These are phyloP conservation scores for Gloeopeniophorella convolvens DNA, from an alignment of 768 basidiomycete species.

Conservation along the genomic window DNA sequence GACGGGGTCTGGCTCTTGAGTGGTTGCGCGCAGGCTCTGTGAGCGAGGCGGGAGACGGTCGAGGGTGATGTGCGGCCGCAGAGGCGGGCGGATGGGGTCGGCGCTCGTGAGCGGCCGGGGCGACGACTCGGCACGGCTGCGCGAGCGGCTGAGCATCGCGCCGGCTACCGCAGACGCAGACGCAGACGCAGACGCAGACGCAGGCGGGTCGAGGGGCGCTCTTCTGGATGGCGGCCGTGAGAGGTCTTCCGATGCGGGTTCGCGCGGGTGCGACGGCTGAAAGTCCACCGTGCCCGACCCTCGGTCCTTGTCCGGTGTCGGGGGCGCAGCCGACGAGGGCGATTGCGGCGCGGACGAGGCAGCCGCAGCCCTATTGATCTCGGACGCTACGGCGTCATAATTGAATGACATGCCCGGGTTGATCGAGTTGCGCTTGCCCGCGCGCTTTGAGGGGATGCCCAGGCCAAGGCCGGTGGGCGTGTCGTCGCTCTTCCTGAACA, in stretches of 20 bases:
- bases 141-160: constrained; percentile 1
- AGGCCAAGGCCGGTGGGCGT: constrained; percentile 21
- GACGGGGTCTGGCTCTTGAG: not conserved
- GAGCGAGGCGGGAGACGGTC: constrained; percentile 20
- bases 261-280: not conserved
- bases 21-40: constrained; percentile 11
- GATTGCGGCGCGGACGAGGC: constrained; percentile 11
- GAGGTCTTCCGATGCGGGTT: not conserved
- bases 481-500: constrained; percentile 28
- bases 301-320: not conserved
- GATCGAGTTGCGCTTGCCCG: constrained; percentile 47
- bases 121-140: constrained; percentile 5
- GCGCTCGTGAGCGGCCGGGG: constrained; percentile 6
- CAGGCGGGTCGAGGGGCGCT: not conserved
- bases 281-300: not conserved
- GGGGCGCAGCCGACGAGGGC: not conserved
- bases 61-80: constrained; percentile 12
- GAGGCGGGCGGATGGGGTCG: constrained; percentile 26
- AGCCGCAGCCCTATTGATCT: not conserved
- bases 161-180: not conserved
- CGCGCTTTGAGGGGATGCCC: constrained; percentile 30
- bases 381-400: constrained; percentile 8
- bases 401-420: constrained; percentile 43
- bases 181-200: not conserved
- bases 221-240: constrained; percentile 5